Evolutionary conservation across 2,329 filamentous ascomycete genomes (phyloP), one percentile per base, ranked within the genome.

Genomic region (Botrytis cinerea): DNA sequence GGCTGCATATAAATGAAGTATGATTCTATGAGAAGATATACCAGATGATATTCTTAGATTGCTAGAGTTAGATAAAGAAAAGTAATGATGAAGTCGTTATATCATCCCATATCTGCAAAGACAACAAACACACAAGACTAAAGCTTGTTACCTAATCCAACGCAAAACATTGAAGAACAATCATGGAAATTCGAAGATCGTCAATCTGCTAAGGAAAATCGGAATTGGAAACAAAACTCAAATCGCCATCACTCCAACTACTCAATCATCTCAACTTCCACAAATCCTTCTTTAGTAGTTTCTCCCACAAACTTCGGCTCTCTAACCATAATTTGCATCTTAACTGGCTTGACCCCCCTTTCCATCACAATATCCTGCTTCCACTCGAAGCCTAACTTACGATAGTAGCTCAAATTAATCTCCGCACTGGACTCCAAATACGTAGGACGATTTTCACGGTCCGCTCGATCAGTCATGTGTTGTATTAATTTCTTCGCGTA

Each of bases 291-390:
- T 79, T 84, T 84, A 71, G 80, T 86, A 43, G 69, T 73, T 69
- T 75, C 73, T 12, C 70, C 75, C 60, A 74, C 66, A 61, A 35
- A 61, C 28, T 75, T 74, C 70, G 92, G 92, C 85, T 94, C 91
- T 74, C 93, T 87, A 70, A 95, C 91, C 93, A 97, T 97, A 83
- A 94, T 92, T 80, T 92, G 91, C 81, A 95, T 84, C 73, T 85
- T 85, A 68, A 95, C 87, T 43, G 91, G 88, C 74, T 86, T 84
- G 43, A 82, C 81, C 16, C 85, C 88, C 68, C 90, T 84, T 79
- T 86, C 84, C 78, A 95, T 84, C 80, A 87, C 85, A 77, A 95
- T 87, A 78, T 90, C 87, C 78, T 87, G 87, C 80, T 86, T 86
- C 77, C 87, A 81, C 80, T 90, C 87, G 81, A 95, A 97, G 45